Base-by-base conservation (phyloP, 2,329 filamentous ascomycete species). In the Trichoderma polysporum region DNA sequence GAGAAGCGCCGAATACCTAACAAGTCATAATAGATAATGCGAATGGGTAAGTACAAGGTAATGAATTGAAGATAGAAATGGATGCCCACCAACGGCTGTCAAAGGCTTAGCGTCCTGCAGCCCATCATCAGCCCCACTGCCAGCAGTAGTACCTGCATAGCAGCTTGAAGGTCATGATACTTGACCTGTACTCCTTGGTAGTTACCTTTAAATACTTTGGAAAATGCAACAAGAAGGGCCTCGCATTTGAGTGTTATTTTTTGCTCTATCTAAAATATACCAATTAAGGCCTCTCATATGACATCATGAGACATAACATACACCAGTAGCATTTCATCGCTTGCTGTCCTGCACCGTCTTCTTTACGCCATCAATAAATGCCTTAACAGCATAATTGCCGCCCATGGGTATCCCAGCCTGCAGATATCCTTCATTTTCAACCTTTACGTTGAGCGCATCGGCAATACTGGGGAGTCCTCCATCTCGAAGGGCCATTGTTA, bases 401-500 rank as follows among this genome's bases (percentile, higher is more conserved):
- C 94, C 94, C 53, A 97, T 79, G 2, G 94, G 94, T 82, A 97
- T 89, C 59, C 87, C 90, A 6, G 92, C 90, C 69, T 85, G 85
- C 74, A 97, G 85, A 70, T 91, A 91, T 3, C 94, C 94, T n/a
- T 91, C 91, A 75, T 97, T 93, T 74, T 90, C 86, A 22, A 99
- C 88, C 71, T 88, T 88, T 67, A 98, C 86, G 7, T 89, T 87
- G 45, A 99, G 82, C 4, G 94, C 94, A 73, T 97, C 93, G 7
- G 93, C 91, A 70, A 99, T 91, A 72, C 90, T 96, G 4, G 94
- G 94, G 66, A 99, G 80, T 0, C 94, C 95, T 13, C 95, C 95
- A 73, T 98, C 94, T 66, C 93, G 85, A 65, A 99, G 82, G 13
- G 95, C 95, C 78, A 93, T 88, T 0, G 93, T 97, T 72, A 99